Evolutionary conservation across 768 basidiomycete species (phyloP).

Genomic region (Trametes elegans): DNA sequence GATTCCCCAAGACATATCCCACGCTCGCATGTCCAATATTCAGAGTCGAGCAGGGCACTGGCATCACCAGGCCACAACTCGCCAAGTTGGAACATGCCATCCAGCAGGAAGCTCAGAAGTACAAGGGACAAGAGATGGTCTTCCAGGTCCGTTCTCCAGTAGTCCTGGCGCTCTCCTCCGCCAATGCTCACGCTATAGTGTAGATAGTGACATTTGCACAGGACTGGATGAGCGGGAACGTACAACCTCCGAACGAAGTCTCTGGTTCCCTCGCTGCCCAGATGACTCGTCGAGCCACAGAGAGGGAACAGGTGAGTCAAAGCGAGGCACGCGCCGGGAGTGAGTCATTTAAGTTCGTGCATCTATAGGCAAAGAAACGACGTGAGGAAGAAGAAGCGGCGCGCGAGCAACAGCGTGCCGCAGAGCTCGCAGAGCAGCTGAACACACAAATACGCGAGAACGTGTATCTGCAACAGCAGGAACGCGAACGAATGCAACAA

Average conservation of each 20-base stretch:
- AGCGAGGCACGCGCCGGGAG: too few relatives aligned
- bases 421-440: slow-evolving; percentile 54
- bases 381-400: slow-evolving; percentile 57
- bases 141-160: slow-evolving; percentile 66
- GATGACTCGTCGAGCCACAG: slow-evolving; percentile 72
- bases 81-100: slow-evolving; percentile 56
- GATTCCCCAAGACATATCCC: slow-evolving; percentile 85
- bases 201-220: slow-evolving; percentile 68
- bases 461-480: slow-evolving; percentile 56
- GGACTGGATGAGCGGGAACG: slow-evolving; percentile 64
- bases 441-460: slow-evolving; percentile 68
- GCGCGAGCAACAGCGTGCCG: slow-evolving; percentile 47
- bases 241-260: slow-evolving; percentile 56
- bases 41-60: slow-evolving; percentile 64
- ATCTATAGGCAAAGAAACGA: slow-evolving; percentile 46
- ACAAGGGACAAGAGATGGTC: slow-evolving; percentile 72
- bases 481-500: slow-evolving; percentile 49
- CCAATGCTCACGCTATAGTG: neutral
- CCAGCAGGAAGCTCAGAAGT: slow-evolving; percentile 61
- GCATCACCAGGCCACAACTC: slow-evolving; percentile 57
- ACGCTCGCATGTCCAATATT: slow-evolving; percentile 65
- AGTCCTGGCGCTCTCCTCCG: neutral
- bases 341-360: neutral
- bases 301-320: slow-evolving; percentile 59
- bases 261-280: slow-evolving; percentile 72